Evolutionary conservation across 495 filamentous ascomycete species (phyloP).

Genomic region (Penicillium steckii): DNA sequence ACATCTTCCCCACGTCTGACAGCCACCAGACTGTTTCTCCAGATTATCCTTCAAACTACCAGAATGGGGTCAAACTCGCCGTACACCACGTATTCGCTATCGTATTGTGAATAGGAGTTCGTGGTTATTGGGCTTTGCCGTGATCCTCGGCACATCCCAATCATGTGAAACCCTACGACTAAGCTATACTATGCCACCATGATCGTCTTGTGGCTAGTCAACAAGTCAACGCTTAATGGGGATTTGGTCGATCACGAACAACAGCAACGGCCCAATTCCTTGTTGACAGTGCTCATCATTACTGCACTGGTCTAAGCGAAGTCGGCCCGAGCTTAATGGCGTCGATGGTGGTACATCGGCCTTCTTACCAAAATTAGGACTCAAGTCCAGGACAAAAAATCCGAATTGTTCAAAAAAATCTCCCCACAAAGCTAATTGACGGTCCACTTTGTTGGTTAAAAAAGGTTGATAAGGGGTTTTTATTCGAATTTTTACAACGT

Average conservation of each 20-base stretch:
- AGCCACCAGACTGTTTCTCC: background rate
- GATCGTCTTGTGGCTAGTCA: background rate
- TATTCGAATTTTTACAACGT: background rate
- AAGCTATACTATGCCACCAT: background rate
- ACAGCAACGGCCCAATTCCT: slow-evolving; percentile 5
- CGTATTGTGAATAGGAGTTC: background rate
- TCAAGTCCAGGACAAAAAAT: background rate
- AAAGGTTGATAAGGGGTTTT: background rate
- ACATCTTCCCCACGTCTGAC: background rate
- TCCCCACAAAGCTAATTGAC: background rate
- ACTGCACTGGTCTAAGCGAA: slow-evolving; percentile 26
- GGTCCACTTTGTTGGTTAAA: background rate
- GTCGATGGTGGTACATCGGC: background rate
- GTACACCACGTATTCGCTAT: slow-evolving; percentile 9
- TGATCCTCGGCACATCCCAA: slow-evolving; percentile 3
- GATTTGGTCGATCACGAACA: slow-evolving; percentile 1
- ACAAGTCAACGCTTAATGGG: background rate
- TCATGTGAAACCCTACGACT: too few relatives aligned
- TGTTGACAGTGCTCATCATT: slow-evolving; percentile 22
- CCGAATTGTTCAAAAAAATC: slow-evolving; percentile 17
- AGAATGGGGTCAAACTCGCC: background rate
- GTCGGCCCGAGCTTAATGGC: slow-evolving; percentile 7
- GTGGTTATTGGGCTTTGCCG: background rate
- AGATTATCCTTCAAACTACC: background rate
- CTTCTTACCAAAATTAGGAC: slow-evolving; percentile 1